Conservation (phyloP, 352 stramenopile genomes). For the Pythium brassicae region DNA sequence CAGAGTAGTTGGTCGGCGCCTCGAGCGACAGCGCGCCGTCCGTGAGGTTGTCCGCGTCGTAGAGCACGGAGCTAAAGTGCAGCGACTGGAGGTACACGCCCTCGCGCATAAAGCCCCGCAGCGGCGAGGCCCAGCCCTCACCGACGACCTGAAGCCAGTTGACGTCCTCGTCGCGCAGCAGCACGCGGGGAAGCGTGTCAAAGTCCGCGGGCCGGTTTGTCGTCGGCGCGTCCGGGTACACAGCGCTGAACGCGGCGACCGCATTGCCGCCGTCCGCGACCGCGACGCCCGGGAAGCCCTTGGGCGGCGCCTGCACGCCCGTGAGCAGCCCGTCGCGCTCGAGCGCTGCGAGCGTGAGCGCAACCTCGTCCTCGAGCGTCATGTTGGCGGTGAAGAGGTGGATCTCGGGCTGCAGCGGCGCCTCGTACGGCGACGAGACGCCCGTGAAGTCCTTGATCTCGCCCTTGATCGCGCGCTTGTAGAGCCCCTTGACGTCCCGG, state of each 20-base stretch:
- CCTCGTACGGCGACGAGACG: slow-evolving; percentile 98
- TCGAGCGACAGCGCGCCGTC: slow-evolving; percentile 78
- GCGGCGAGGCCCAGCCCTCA: slow-evolving; percentile 95
- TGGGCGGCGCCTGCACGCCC: slow-evolving; percentile 43
- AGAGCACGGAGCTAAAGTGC: slow-evolving; percentile 96
- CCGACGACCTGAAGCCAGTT: slow-evolving; percentile 98
- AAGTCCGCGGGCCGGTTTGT: slow-evolving; percentile 19
- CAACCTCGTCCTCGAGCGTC: slow-evolving; percentile 87
- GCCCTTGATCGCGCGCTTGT: slow-evolving; percentile 91
- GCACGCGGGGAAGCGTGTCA: slow-evolving; percentile 83
- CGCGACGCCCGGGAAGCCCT: slow-evolving; percentile 64
- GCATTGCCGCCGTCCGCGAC: slow-evolving; percentile 88
- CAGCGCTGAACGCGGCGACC: slow-evolving; percentile 45
- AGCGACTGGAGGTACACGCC: slow-evolving; percentile 95
- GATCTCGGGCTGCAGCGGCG: slow-evolving; percentile 92
- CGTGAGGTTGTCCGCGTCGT: slow-evolving; percentile 96
- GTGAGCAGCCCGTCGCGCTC: slow-evolving; percentile 60
- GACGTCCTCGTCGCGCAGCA: slow-evolving; percentile 96
- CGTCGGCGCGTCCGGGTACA: slow-evolving; percentile 51
- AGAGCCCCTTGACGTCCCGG: slow-evolving; percentile 96
- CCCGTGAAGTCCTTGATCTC: slow-evolving; percentile 99
- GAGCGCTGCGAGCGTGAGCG: slow-evolving; percentile 56
- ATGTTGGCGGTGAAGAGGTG: slow-evolving; percentile 94
- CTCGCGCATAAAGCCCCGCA: slow-evolving; percentile 98
- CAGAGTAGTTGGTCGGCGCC: slow-evolving; percentile 88